Base-by-base conservation (phyloP, 2,329 filamentous ascomycete genomes). In the Didymella arachidicola region DNA sequence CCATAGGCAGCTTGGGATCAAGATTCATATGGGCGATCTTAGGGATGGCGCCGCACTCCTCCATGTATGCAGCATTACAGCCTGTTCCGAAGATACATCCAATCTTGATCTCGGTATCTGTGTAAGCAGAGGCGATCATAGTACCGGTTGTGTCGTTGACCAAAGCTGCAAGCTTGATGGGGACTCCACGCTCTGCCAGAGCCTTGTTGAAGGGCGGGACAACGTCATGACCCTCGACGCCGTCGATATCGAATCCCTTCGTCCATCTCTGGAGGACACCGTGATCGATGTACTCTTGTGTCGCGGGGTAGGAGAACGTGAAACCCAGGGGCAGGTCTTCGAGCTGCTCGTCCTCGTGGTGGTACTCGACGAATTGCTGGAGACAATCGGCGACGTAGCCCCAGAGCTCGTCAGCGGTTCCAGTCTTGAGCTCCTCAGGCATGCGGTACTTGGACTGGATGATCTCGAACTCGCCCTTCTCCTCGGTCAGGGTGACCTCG, bases 61-160 rank as follows among this genome's bases (percentile, higher is more conserved):
- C 95, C 90, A 99, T 96, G 82, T 99, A 99, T 38, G 95, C 95
- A 39, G 94, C 95, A 73, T 99, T 99, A 81, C 95, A 97, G 59
- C 95, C 95, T 12, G 95, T 99, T 70, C 95, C 95, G 72, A 99
- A 99, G 75, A 99, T 99, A 79, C 94, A 97, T 55, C 95, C 95
- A 71, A 98, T 95, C 80, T 88, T 93, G 86, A 97, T 96, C 68
- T 89, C 87, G 44, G 89, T 82, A 75, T 99, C 93, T n/a, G 94
- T 98, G 80, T 99, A 99, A 29, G 92, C 90, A 26, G 94, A 98
- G 61, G 95, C 95, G 72, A 99, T 96, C 71, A 99, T 83, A 30
- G 95, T 99, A 71, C 95, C 95, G 18, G 94, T 98, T 46, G 95
- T 99, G 77, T 99, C 95, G 77, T 99, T 99, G 80, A 98, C 95